Percentiles rank a stretch among this genome's conserved stretches.
These are phyloP conservation scores for Trichosporon coremiiforme DNA, from an alignment of 1,284 basidiomycete genomes.

Conservation along the genomic window DNA sequence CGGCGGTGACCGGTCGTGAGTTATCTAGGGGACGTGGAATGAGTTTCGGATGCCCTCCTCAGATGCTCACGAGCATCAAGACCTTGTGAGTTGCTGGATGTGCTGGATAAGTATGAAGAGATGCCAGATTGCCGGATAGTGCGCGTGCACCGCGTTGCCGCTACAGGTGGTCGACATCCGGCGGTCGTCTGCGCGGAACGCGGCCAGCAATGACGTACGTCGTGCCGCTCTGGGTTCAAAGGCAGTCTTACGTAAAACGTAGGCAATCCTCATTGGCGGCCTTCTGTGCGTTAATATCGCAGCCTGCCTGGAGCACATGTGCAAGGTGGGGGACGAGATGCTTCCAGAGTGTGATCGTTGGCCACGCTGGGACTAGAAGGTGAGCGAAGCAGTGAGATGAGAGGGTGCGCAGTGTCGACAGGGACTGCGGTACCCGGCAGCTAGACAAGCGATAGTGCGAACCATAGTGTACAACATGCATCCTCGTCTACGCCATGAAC, in stretches of 20 bases:
- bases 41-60: background rate
- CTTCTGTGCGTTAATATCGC: background rate
- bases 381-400: background rate
- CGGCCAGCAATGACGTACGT: slow-evolving; percentile 9
- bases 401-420: background rate
- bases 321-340: too few relatives aligned
- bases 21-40: background rate
- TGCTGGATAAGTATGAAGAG: background rate
- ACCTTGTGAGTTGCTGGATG: background rate
- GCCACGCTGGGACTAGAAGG: too few relatives aligned
- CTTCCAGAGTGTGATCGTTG: background rate
- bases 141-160: background rate
- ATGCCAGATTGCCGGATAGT: background rate
- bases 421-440: background rate
- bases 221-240: background rate
- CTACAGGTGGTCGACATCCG: background rate
- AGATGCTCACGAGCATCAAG: slow-evolving; percentile 16
- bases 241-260: background rate
- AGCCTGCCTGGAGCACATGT: background rate
- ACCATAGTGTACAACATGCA: slow-evolving; percentile 14
- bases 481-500: slow-evolving; percentile 26
- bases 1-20: background rate
- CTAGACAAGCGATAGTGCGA: background rate
- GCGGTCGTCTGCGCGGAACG: background rate
- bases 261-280: background rate